Base-by-base conservation (phyloP, 768 basidiomycete species). In the Russula virescens region DNA sequence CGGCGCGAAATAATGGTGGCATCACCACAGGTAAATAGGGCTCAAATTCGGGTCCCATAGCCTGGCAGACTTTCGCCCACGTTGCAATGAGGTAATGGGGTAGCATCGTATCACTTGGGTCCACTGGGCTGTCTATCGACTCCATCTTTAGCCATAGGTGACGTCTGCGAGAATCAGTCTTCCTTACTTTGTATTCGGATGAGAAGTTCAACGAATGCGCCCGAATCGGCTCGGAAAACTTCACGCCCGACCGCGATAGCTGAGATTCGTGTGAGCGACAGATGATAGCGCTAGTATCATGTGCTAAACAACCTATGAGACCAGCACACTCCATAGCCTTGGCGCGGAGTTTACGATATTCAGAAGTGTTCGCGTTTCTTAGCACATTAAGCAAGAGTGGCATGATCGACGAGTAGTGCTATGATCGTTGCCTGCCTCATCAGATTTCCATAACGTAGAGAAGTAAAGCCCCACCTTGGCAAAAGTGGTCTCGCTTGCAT, bases 311-410 rank as follows among this genome's bases (percentile, higher is more conserved):
- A 92, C 92, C 92, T 63, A 92, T 88, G 23, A 93, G 76, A 9
- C 89, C 89, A 0, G 90, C 91, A 72, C 92, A 94, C 70, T 95
- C 93, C 89, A 96, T 94, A 0, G 91, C 90, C 70, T 94, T 91
- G 45, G 85, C 81, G 25, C 89, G 78, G 55, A 94, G 69, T 70
- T 85, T 87, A 26, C 80, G 77, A 71, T 89, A 86, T 55, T 87
- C 85, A 0, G 80, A 71, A 7, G 83, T 82, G 47, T 85, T 86
- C 13, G 88, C 87, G 52, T 89, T 88, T 21, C 82, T 76, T 53
- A 96, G 79, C 0, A 94, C 87, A 59, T 84, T 85, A 64, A 94
- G 71, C 23, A 94, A 72, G 4, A 94, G 77, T 0, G 91, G 89
- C 89, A 94, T 92, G 61, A 93, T 88, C 3, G 83, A 77, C 10